Conservation (phyloP, 768 basidiomycete genomes). For the Macrolepiota dolichaula region DNA sequence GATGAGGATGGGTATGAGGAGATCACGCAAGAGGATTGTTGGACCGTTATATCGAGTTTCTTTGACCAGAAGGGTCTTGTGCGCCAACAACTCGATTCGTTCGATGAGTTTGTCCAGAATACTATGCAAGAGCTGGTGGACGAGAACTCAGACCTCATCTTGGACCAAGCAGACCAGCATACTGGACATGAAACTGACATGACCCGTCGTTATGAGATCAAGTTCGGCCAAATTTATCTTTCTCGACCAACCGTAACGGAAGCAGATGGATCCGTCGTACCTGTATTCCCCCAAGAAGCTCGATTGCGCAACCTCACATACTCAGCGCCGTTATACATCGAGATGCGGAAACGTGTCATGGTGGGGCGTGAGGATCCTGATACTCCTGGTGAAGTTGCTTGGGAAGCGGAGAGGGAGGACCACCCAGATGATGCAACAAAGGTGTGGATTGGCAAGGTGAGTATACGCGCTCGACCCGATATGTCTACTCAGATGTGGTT, state of each 20-base stretch:
- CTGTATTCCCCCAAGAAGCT: slow-evolving; percentile 96
- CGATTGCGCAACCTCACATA: slow-evolving; percentile 93
- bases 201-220: slow-evolving; percentile 93
- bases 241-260: slow-evolving; percentile 94
- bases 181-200: slow-evolving; percentile 78
- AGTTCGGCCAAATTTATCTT: slow-evolving; percentile 96
- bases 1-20: slow-evolving; percentile 67
- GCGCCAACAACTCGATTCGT: slow-evolving; percentile 95
- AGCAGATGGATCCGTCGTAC: slow-evolving; percentile 89
- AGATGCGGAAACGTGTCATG: slow-evolving; percentile 86
- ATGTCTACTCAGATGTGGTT: slow-evolving; percentile 5
- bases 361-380: slow-evolving; percentile 79
- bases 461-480: slow-evolving; percentile 16
- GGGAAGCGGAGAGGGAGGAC: slow-evolving; percentile 73
- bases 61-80: slow-evolving; percentile 98
- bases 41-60: slow-evolving; percentile 94
- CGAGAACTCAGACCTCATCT: slow-evolving; percentile 90
- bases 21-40: slow-evolving; percentile 91
- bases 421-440: slow-evolving; percentile 65
- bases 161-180: slow-evolving; percentile 96
- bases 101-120: slow-evolving; percentile 98
- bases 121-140: slow-evolving; percentile 99
- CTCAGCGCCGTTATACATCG: slow-evolving; percentile 92
- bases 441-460: slow-evolving; percentile 93
- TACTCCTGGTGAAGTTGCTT: slow-evolving; percentile 77